Base-by-base conservation (phyloP, 2,329 filamentous ascomycete genomes). In the Fusarium abutilonis region DNA sequence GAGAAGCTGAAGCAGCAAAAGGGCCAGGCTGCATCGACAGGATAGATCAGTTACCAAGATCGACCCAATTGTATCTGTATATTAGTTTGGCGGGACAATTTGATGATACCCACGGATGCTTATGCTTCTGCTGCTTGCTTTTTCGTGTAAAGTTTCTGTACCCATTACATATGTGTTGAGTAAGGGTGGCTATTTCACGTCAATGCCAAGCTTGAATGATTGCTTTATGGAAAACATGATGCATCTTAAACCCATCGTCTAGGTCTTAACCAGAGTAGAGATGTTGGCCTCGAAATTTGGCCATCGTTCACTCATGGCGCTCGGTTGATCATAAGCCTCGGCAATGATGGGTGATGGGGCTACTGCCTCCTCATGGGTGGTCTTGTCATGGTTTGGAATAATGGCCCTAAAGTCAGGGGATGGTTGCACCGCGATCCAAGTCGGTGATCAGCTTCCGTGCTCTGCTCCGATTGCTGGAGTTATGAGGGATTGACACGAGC, bases 1-100 rank as follows among this genome's bases (percentile, higher is more conserved):
- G 92, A 97, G 80, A 97, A 86, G 76, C 76, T 87, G 52, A 83
- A 81, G 73, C 78, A 80, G 60, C 83, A 86, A 65, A 85, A 83
- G 72, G 78, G 78, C 9, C 40, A 63, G 32, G 63, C 60, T 40
- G 60, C 56, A 26, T 57, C 59, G 17, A 39, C 52, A 13, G 57
- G 42, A 43, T 63, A 52, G 49, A 29, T 11, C 23, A 21, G 31
- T 9, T 29, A 45, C 45, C 39, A 11, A 17, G 23, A 34, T 21
- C 47, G 21, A 21, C 34, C n/a, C 36, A 35, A 42, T 41, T 17
- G 26, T 32, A 53, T 64, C 40, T 69, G 64, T 70, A 69, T 45
- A 64, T 56, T 70, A 68, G 42, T 53, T 52, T 69, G 60, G 56
- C 38, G 45, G 66, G 58, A 59, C 21, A 63, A 61, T 54, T 51